These are phyloP conservation scores for Ganoderma resinaceum DNA, from an alignment of 1,284 basidiomycete genomes.

Conservation along the genomic window DNA sequence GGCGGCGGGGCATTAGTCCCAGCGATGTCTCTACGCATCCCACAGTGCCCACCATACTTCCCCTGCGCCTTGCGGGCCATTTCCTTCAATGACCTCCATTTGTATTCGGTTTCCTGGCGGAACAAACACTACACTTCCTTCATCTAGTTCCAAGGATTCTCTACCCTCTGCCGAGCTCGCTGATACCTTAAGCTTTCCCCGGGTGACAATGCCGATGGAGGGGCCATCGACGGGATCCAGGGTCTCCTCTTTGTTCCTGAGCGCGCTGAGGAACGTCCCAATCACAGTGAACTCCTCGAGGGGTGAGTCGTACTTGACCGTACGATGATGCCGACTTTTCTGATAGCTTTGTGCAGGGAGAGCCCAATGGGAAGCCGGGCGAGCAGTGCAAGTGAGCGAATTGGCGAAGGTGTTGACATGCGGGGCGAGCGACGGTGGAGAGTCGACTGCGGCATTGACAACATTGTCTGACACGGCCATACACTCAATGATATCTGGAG, in stretches of 20 bases:
- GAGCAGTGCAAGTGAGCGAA: slow-evolving; percentile 87
- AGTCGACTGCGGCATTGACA: slow-evolving; percentile 95
- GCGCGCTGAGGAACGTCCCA: slow-evolving; percentile 57
- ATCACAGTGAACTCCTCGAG: slow-evolving; percentile 95
- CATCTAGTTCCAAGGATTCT: slow-evolving; percentile 51
- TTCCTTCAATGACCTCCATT: slow-evolving; percentile 49
- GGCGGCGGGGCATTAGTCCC: not conserved
- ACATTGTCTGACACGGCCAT: slow-evolving; percentile 99
- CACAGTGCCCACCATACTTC: slow-evolving; percentile 36
- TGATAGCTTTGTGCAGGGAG: slow-evolving; percentile 65
- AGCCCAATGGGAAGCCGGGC: slow-evolving; percentile 71
- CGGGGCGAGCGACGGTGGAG: slow-evolving; percentile 70
- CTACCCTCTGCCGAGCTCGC: slow-evolving; percentile 46
- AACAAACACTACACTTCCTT: slow-evolving; percentile 85
- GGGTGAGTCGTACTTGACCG: slow-evolving; percentile 87
- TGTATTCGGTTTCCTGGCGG: slow-evolving; percentile 70
- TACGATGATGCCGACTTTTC: slow-evolving; percentile 31
- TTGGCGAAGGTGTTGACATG: slow-evolving; percentile 89
- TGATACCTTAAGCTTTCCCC: slow-evolving; percentile 51
- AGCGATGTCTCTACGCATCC: slow-evolving; percentile 13
- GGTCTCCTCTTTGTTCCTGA: slow-evolving; percentile 56
- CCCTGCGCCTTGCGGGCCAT: slow-evolving; percentile 42
- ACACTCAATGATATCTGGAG: slow-evolving; percentile 91
- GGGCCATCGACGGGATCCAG: slow-evolving; percentile 73
- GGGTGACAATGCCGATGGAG: slow-evolving; percentile 79